phyloP scores from a whole-genome alignment of 1,284 basidiomycete species.

The Flammula alnicola region DNA sequence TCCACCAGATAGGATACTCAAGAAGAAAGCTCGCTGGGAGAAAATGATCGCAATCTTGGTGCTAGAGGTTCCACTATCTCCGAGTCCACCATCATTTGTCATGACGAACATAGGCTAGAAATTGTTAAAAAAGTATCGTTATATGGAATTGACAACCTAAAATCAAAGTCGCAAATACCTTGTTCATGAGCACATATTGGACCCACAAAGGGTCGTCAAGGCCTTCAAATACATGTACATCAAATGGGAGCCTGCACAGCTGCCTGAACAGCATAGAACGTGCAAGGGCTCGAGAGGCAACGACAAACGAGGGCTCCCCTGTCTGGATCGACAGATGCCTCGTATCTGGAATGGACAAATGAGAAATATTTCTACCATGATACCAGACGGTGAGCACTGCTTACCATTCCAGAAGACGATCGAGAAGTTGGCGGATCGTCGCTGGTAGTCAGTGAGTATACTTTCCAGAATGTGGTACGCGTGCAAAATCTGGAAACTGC shows the following conservation, averaged over 20 bases:
- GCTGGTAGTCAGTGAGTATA: slow-evolving; percentile 50
- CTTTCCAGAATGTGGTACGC: slow-evolving; percentile 59
- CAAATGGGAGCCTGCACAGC: slow-evolving; percentile 43
- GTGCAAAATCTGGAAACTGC: slow-evolving; percentile 66
- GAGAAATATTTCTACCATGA: too few species aligned
- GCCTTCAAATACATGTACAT: slow-evolving; percentile 49
- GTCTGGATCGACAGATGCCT: slow-evolving; percentile 45
- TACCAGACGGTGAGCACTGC: too few species aligned
- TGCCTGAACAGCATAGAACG: slow-evolving; percentile 56
- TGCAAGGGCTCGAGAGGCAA: slow-evolving; percentile 55
- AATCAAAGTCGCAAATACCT: slow-evolving; percentile 40
- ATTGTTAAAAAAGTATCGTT: neutral
- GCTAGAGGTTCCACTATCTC: slow-evolving; percentile 18
- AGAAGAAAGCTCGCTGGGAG: slow-evolving; percentile 53
- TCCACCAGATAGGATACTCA: slow-evolving; percentile 48
- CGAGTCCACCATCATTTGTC: slow-evolving; percentile 55
- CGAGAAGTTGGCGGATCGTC: slow-evolving; percentile 60
- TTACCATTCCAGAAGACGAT: slow-evolving; percentile 66
- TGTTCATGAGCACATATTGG: slow-evolving; percentile 44
- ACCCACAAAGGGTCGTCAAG: slow-evolving; percentile 54
- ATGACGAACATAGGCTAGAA: slow-evolving; percentile 70
- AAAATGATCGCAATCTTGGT: slow-evolving; percentile 40
- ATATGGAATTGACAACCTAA: neutral
- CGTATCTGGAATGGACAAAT: too few species aligned
- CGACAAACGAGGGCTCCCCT: slow-evolving; percentile 38